Base-by-base conservation (phyloP, 2,329 filamentous ascomycete genomes). In the Thelonectria olida region DNA sequence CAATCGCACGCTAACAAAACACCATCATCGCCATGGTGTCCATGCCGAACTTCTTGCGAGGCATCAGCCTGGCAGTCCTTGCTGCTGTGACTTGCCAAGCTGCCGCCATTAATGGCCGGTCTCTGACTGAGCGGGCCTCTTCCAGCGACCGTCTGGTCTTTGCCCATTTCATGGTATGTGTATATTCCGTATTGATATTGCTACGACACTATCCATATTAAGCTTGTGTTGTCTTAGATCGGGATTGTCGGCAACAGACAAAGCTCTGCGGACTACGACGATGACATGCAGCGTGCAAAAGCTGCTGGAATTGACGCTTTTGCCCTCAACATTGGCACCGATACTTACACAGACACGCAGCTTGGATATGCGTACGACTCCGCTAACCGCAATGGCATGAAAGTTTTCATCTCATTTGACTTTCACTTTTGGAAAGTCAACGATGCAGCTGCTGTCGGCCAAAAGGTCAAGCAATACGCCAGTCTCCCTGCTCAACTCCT, bases 361-460 rank as follows among this genome's bases (percentile, higher is more conserved):
- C 78, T 85, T 4, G 73, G 67, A 1, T 79, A 76, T 28, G 83
- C 84, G 1, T 85, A 84, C 61, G 72, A 80, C n/a, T 82, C 82
- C 1, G 82, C 83, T 3, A 76, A 78, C 9, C 74, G 74, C 7
- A 78, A 79, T 25, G 76, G 74, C 47, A 83, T 86, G 78, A 84
- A 84, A 55, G 81, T 85, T 13, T 85, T 86, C 55, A 80, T 87
- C 63, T 86, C 84, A 1, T 87, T 86, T 62, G 84, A 86, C 73
- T 85, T 84, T 70, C 84, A 84, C 74, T 81, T 80, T 79, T 83
- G 77, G 73, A 67, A 69, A 9, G 53, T 58, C 7, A 60, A 68
- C 10, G 72, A 82, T 41, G 77, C 78, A 1, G 72, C 71, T 7
- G 74, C 72, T 12, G 78, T 82, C 17, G 83, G 81, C 2, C 68